These are phyloP conservation scores for Entomophthora muscae DNA, from an alignment of 371 early-diverging fungal genomes.

Conservation along the genomic window DNA sequence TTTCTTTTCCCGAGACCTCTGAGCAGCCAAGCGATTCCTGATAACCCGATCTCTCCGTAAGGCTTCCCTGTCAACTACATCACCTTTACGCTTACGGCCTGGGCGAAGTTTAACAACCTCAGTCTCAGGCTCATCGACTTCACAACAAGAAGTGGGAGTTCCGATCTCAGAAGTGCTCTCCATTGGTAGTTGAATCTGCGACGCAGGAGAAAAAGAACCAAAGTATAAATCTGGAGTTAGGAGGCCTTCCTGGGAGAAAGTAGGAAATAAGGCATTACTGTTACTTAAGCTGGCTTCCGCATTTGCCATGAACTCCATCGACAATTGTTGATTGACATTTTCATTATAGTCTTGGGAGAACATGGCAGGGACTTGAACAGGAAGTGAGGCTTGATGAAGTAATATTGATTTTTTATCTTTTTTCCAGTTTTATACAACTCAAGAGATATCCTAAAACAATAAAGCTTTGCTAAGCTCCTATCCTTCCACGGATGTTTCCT, in stretches of 20 bases:
- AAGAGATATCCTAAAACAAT: background rate
- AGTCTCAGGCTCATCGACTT: background rate
- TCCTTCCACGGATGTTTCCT: background rate
- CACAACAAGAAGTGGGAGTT: background rate
- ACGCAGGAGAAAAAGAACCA: background rate
- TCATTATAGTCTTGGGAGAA: background rate
- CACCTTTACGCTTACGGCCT: slow-evolving; percentile 18
- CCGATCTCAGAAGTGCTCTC: background rate
- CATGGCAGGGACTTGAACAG: background rate
- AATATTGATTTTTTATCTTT: background rate
- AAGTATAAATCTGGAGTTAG: background rate
- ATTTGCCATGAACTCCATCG: background rate
- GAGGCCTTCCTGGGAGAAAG: background rate
- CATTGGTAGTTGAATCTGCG: background rate
- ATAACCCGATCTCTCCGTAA: slow-evolving; percentile 41
- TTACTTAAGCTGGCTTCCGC: background rate
- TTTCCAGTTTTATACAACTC: background rate
- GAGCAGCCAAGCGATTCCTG: slow-evolving; percentile 79
- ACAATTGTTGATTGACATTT: background rate
- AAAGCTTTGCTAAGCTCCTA: background rate
- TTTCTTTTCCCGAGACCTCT: slow-evolving; percentile 74
- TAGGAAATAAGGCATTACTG: background rate
- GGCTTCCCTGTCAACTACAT: slow-evolving; percentile 27
- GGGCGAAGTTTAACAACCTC: background rate
- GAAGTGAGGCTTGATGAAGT: background rate